Percentiles rank a stretch among this genome's conserved stretches.
These are phyloP conservation scores for Musa balbisiana DNA, from an alignment of 202 grass and related monocot species.

Conservation along the genomic window DNA sequence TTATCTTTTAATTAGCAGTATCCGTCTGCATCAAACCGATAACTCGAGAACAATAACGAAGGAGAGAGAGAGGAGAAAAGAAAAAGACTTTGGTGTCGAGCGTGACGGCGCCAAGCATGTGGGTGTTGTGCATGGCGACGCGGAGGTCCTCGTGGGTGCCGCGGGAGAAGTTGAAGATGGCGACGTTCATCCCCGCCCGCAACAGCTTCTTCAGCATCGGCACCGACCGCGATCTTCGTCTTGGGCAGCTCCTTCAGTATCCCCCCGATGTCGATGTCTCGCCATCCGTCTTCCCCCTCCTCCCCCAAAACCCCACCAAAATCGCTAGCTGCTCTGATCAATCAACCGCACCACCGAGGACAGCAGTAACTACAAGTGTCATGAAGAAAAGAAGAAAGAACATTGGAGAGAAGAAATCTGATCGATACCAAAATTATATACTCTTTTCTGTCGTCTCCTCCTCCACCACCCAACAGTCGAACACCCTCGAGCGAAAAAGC, in stretches of 20 bases:
- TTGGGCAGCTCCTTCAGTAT: slow-evolving; percentile 51
- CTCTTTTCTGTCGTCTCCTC: no score
- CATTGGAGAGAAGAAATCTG: not conserved
- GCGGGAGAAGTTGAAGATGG: slow-evolving; percentile 90
- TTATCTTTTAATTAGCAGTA: no score
- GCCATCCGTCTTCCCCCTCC: slow-evolving; percentile 31
- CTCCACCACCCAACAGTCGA: no score
- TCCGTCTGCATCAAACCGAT: no score
- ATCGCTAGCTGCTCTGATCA: not conserved
- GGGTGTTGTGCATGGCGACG: slow-evolving; percentile 83
- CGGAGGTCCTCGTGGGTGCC: slow-evolving; percentile 79
- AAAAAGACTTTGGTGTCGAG: slow-evolving; percentile 70
- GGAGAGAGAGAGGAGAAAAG: not conserved
- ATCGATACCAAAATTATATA: no score
- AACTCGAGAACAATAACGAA: not conserved
- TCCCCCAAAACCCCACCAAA: not conserved
- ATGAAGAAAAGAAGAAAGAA: not conserved
- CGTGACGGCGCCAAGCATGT: slow-evolving; percentile 78
- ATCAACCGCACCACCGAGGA: not conserved
- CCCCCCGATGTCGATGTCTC: slow-evolving; percentile 66
- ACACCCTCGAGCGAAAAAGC: no score
- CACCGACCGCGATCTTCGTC: slow-evolving; percentile 47
- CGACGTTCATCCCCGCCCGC: slow-evolving; percentile 83
- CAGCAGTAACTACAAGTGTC: not conserved
- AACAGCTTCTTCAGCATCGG: slow-evolving; percentile 92